These are phyloP conservation scores for Brassica incana DNA, from an alignment of 345 rosid genomes.

Conservation along the genomic window DNA sequence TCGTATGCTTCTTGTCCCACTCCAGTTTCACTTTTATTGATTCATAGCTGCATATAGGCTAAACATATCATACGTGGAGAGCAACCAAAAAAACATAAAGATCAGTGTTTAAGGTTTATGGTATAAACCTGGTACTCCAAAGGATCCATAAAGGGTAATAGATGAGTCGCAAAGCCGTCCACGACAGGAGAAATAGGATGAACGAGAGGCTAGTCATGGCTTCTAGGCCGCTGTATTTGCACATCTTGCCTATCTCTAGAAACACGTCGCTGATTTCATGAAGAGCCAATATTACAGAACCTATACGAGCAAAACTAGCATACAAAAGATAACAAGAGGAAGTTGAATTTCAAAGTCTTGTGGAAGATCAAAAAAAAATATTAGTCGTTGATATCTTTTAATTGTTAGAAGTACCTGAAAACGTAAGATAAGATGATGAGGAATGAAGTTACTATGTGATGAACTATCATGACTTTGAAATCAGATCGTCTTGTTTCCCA, in stretches of 20 bases:
- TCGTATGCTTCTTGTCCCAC: slow-evolving; percentile 44
- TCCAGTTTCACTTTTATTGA: slow-evolving; percentile 46
- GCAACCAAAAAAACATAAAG: background rate
- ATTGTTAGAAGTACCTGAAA: slow-evolving; percentile 46
- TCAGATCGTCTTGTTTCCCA: slow-evolving; percentile 88
- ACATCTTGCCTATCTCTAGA: slow-evolving; percentile 78
- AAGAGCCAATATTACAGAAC: slow-evolving; percentile 60
- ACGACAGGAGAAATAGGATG: slow-evolving; percentile 49
- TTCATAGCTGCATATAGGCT: slow-evolving; percentile 58
- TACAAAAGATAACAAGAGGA: slow-evolving; percentile 15
- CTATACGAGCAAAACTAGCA: slow-evolving; percentile 68
- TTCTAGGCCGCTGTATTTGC: slow-evolving; percentile 66
- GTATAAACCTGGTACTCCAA: slow-evolving; percentile 68
- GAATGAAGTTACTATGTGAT: slow-evolving; percentile 55
- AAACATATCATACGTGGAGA: background rate
- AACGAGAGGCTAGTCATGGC: slow-evolving; percentile 50
- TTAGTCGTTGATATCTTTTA: background rate
- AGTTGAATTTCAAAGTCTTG: background rate
- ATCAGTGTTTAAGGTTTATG: background rate
- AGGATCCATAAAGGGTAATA: slow-evolving; percentile 67
- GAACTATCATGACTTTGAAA: slow-evolving; percentile 63
- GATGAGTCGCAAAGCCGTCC: slow-evolving; percentile 54
- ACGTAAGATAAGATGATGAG: slow-evolving; percentile 66
- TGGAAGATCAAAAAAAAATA: background rate
- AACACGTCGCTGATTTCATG: slow-evolving; percentile 73